These are phyloP conservation scores for Solanum clarkiae DNA, from an alignment of 257 asterid species.

Conservation along the genomic window DNA sequence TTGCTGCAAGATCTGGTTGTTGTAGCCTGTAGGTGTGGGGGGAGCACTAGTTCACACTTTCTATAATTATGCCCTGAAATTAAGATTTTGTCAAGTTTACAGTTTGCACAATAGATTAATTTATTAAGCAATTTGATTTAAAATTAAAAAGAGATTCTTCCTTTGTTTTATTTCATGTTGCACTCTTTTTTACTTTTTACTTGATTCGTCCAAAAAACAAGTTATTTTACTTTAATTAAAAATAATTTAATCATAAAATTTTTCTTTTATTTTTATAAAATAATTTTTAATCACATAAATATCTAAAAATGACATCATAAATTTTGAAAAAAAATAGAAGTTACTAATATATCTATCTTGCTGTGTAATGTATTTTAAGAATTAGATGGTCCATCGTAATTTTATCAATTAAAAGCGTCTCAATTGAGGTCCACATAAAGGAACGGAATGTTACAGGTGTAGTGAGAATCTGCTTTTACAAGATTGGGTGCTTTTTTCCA, in stretches of 20 bases:
- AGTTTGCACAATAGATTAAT: not conserved
- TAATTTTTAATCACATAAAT: too few relatives aligned
- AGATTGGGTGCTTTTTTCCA: conserved; percentile 8
- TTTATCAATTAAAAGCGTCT: not conserved
- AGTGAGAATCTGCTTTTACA: conserved; percentile 8
- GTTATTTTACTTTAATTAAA: too few relatives aligned
- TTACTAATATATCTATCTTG: too few relatives aligned
- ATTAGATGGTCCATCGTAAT: not conserved
- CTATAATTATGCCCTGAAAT: not conserved
- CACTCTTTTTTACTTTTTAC: too few relatives aligned
- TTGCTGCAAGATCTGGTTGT: conserved; percentile 55
- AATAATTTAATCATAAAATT: too few relatives aligned
- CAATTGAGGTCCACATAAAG: not conserved
- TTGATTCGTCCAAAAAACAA: too few relatives aligned
- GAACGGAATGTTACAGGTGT: conserved; percentile 11
- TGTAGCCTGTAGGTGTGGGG: conserved; percentile 7
- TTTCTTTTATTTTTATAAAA: too few relatives aligned
- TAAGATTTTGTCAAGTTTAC: not conserved
- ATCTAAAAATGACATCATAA: too few relatives aligned
- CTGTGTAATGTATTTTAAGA: too few relatives aligned
- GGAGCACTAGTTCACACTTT: conserved; percentile 33
- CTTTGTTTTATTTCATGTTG: too few relatives aligned
- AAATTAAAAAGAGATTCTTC: too few relatives aligned
- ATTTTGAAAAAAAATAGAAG: too few relatives aligned
- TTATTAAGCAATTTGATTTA: not conserved